Base-by-base conservation (phyloP, 2,329 filamentous ascomycete species). In the Fusarium cicatricum region DNA sequence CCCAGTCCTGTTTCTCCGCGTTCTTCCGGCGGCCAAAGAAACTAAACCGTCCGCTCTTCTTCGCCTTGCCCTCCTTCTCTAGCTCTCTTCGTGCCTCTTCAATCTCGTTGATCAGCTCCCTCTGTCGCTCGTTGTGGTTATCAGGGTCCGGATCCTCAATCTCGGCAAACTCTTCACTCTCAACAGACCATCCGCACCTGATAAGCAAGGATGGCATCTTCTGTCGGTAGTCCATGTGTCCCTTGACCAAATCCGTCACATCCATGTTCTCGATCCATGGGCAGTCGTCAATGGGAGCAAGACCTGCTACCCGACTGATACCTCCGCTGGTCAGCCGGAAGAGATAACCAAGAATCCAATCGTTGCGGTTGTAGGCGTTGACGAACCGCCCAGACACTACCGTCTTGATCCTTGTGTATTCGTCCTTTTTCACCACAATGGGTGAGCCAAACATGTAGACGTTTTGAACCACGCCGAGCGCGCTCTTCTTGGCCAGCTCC, bases 71-170 rank as follows among this genome's bases (percentile, higher is more conserved):
- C 67, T 95, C 90, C 71, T 86, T 88, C 69, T 97, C 92, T 4
- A 96, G 82, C 68, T 95, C 87, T 71, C 89, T 92, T 32, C 95
- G 86, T 7, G 95, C 95, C 75, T 96, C 93, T 72, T 98, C 94
- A 46, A 99, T 97, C 75, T 99, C 95, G 67, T 90, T 92, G 72
- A 99, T 97, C 36, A 99, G 84, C 75, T 98, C 94, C 51, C 92
- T 85, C 75, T 99, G 95, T 41, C 93, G 84, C 71, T 92, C 84
- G 44, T 86, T 83, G 75, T 98, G 94, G 65, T 96, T 94, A 0
- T 98, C 95, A 0, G 95, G 95, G 69, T 99, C 95, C 0, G 95
- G 92, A 65, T 99, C 95, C 72, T 98, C 95, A 56, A 99, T 98
- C 75, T 99, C 95, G 1, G 85, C 88, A 71, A 98, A 99, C 72